Evolutionary conservation across 2,329 filamentous ascomycete species (phyloP).

Genomic region (Fusarium pseudograminearum): DNA sequence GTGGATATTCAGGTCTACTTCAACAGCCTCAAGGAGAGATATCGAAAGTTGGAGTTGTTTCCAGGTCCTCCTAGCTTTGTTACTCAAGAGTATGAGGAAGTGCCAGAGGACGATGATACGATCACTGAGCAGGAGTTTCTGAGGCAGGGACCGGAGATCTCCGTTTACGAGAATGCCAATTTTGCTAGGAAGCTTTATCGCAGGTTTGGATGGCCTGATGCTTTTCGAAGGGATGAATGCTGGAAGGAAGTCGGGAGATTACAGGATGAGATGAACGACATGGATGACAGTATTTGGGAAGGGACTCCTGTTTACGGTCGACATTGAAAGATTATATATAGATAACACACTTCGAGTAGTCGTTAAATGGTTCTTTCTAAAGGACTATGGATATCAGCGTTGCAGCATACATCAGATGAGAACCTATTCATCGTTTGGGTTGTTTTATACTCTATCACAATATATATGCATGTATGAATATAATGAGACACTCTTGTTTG

Average conservation of each 20-base stretch:
- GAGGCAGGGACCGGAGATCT: neutral
- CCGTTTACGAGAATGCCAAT: neutral
- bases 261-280: neutral
- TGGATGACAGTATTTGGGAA: neutral
- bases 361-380: too few relatives aligned
- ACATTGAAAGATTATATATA: neutral
- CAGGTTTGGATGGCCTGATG: neutral
- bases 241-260: slow-evolving; percentile 1
- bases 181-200: neutral
- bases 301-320: neutral
- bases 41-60: neutral
- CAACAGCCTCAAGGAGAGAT: neutral
- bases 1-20: neutral
- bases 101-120: neutral
- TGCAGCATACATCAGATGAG: too few relatives aligned
- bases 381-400: too few relatives aligned
- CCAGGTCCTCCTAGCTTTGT: neutral
- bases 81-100: neutral
- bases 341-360: too few relatives aligned
- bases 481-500: too few relatives aligned
- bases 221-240: neutral
- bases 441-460: too few relatives aligned
- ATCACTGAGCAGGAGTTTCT: neutral
- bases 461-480: too few relatives aligned
- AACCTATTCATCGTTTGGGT: too few relatives aligned